Percentiles rank a stretch among this genome's conserved stretches.
Evolutionary conservation across 805 yeast species (phyloP).

Genomic region (Monosporozyma yasuniensis): DNA sequence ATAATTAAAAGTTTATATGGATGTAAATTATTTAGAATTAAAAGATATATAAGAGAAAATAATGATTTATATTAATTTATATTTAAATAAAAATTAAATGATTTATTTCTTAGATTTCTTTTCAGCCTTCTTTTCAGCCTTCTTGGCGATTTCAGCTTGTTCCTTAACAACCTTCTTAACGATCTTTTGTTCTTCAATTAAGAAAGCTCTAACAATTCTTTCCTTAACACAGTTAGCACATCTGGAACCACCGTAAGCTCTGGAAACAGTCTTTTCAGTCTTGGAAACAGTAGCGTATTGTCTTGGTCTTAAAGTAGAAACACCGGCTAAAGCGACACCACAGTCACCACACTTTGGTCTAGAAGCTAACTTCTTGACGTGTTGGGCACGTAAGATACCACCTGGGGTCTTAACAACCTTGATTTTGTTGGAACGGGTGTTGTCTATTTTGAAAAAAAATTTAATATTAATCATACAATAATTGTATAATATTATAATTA

Average conservation of each 20-base stretch:
- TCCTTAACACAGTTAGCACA: conserved; percentile 99
- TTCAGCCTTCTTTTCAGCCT: conserved; percentile 34
- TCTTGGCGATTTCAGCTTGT: conserved; percentile 82
- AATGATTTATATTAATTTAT: not conserved
- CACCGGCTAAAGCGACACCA: conserved; percentile 74
- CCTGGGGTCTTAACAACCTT: conserved; percentile 99
- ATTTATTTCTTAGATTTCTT: conserved; percentile 12
- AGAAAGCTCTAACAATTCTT: conserved; percentile 98
- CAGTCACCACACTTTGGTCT: conserved; percentile 87
- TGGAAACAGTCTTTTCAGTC: conserved; percentile 96
- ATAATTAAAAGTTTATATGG: conserved; percentile 3
- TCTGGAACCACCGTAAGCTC: conserved; percentile 99
- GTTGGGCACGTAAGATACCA: conserved; percentile 97
- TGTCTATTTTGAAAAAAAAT: conserved; percentile 45
- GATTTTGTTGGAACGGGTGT: conserved; percentile 99
- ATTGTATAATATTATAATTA: not conserved
- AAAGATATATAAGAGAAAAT: not conserved
- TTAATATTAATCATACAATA: not conserved
- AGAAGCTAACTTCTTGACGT: conserved; percentile 84
- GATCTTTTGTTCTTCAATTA: conserved; percentile 99
- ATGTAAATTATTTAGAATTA: conserved; percentile 4
- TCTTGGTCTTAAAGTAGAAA: conserved; percentile 96
- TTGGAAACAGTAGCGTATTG: conserved; percentile 90
- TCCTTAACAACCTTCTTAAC: conserved; percentile 99
- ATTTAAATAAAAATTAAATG: not conserved